Evolutionary conservation across 768 basidiomycete genomes (phyloP), one percentile per base, ranked within the genome.

Genomic region (Trametes meyenii): DNA sequence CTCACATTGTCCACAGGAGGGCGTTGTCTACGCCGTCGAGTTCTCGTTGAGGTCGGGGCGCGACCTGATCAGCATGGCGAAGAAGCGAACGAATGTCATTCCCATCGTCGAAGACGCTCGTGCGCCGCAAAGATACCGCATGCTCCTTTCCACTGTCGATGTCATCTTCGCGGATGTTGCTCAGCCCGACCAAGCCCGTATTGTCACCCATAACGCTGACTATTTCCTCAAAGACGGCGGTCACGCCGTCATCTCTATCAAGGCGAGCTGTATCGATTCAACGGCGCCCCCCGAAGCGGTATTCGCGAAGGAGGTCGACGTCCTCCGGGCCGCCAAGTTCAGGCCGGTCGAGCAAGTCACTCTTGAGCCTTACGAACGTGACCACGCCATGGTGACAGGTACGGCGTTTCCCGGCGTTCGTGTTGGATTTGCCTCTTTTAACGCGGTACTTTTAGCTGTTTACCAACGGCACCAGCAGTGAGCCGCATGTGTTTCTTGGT

Each of bases 91-190:
- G 66, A 99, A 98, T 75, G 94, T 98, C 66, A 96, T 98, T 71
- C 97, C 96, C 42, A 99, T 99, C 72, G 84, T 99, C 50, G 97
- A 98, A 75, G 97, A 99, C 71, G 97, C 97, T 23, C 94, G 97
- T 64, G 79, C 94, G 72, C 97, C 97, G 14, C 92, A 94, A 79
- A 92, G 88, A 78, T 98, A 99, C 81, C 88, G 96, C 67, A 98
- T 98, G 91, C 88, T 98, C 29, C 79, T 99, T 62, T 90, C 94
- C 55, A 84, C 93, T 55, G 96, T 98, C 58, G 97, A 99, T 68
- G 95, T 96, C 65, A 90, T 99, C 73, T 99, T 99, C 69, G 95
- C 97, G 58, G 97, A 99, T 75, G 87, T 99, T 50, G 97, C 97
- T 0, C 97, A 99, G 73, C 96, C 96, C 45, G 96, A 99, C 77